phyloP scores from a whole-genome alignment of 1,284 basidiomycete genomes.

The Xerocomus subilludens region DNA sequence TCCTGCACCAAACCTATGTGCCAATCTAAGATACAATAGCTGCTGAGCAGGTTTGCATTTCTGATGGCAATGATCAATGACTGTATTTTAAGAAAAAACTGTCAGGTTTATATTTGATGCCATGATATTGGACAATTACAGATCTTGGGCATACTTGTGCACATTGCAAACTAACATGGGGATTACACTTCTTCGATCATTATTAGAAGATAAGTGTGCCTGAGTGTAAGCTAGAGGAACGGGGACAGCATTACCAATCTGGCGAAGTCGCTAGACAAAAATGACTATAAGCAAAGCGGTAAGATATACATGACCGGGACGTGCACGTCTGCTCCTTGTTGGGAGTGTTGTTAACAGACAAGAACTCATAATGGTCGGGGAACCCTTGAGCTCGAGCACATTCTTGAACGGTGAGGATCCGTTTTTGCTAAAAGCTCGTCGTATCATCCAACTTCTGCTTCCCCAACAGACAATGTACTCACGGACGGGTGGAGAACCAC shows the following conservation, averaged over 20 bases:
- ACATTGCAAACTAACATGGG: no score
- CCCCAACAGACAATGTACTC: slow-evolving; percentile 36
- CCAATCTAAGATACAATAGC: no score
- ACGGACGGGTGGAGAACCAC: slow-evolving; percentile 71
- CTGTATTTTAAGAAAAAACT: no score
- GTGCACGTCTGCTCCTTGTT: slow-evolving; percentile 61
- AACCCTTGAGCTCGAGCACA: slow-evolving; percentile 78
- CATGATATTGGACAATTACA: no score
- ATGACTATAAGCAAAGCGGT: background rate
- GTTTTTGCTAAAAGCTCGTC: slow-evolving; percentile 64
- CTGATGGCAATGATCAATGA: no score
- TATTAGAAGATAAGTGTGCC: no score
- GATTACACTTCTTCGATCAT: no score
- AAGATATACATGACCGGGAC: slow-evolving; percentile 1
- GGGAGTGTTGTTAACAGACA: slow-evolving; percentile 58
- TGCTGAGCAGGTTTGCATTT: no score
- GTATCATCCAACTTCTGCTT: slow-evolving; percentile 4
- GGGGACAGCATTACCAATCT: slow-evolving; percentile 81
- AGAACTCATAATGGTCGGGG: slow-evolving; percentile 71
- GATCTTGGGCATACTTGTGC: no score
- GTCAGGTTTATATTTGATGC: no score
- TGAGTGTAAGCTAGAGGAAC: slow-evolving; percentile 71
- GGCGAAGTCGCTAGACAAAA: slow-evolving; percentile 67
- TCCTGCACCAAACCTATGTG: no score
- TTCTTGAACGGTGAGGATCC: slow-evolving; percentile 72